These are phyloP conservation scores for Mycena crocata DNA, from an alignment of 768 basidiomycete species.

Conservation along the genomic window DNA sequence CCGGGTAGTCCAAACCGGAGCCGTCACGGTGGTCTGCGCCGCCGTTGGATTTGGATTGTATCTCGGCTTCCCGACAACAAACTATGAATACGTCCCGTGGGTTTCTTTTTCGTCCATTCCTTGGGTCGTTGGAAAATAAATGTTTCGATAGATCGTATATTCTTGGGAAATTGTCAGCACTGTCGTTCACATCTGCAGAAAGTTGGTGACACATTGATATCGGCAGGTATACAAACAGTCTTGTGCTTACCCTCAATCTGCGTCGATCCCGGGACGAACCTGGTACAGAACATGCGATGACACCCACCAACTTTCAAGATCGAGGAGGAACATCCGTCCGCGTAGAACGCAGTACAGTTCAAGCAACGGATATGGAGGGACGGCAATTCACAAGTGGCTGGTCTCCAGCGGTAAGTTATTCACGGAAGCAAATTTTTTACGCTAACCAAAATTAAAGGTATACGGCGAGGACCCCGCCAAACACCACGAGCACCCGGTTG, in stretches of 20 bases:
- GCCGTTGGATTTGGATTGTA: neutral
- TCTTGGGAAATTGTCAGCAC: neutral
- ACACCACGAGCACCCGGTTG: no score
- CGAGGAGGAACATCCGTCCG: neutral
- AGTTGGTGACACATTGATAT: neutral
- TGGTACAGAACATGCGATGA: neutral
- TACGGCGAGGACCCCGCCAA: no score
- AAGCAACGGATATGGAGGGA: no score
- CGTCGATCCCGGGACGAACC: neutral
- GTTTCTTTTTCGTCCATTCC: neutral
- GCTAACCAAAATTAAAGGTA: no score
- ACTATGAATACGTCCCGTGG: neutral
- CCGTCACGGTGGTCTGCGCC: neutral
- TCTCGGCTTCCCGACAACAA: neutral
- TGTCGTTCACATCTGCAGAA: no score
- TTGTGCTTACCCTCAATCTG: neutral
- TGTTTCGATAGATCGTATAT: neutral
- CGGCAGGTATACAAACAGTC: neutral
- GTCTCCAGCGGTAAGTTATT: no score
- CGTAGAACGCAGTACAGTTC: conserved; percentile 30
- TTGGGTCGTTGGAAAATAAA: neutral
- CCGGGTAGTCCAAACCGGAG: neutral
- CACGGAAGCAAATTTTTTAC: no score
- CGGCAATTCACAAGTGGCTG: no score
- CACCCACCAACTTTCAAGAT: neutral